These are phyloP conservation scores for Stevia rebaudiana DNA, from an alignment of 140 eudicot species.

Conservation along the genomic window DNA sequence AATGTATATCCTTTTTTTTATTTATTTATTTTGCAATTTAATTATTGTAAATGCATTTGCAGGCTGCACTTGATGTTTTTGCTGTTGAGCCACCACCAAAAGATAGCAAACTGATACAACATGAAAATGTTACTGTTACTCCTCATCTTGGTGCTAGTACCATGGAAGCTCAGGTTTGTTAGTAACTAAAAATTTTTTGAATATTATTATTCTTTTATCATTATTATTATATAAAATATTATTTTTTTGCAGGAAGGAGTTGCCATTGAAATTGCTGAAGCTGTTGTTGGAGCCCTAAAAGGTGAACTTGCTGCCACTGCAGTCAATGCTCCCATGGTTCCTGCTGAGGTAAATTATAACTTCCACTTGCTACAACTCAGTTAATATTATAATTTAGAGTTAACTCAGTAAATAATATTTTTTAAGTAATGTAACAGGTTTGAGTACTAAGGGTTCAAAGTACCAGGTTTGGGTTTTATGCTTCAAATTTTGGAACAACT, in stretches of 20 bases:
- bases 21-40: not conserved
- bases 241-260: slow-evolving; percentile 73
- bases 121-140: slow-evolving; percentile 52
- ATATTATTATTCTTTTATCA: not conserved
- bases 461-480: too few relatives aligned
- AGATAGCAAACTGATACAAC: slow-evolving; percentile 45
- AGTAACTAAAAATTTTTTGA: not conserved
- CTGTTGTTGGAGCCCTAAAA: slow-evolving; percentile 87
- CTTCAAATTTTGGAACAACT: too few relatives aligned
- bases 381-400: not conserved
- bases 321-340: slow-evolving; percentile 99
- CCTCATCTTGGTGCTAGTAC: slow-evolving; percentile 74
- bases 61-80: slow-evolving; percentile 78
- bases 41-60: slow-evolving; percentile 15
- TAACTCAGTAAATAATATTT: too few relatives aligned
- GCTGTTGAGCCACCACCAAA: slow-evolving; percentile 52
- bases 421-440: too few relatives aligned
- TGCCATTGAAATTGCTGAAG: slow-evolving; percentile 96
- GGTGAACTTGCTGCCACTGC: slow-evolving; percentile 99
- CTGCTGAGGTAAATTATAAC: slow-evolving; percentile 69
- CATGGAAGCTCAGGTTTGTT: slow-evolving; percentile 71
- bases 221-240: not conserved
- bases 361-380: not conserved
- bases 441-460: too few relatives aligned
- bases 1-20: too few relatives aligned